phyloP scores from a whole-genome alignment of 2,329 filamentous ascomycete genomes.

The Xylaria polymorpha region DNA sequence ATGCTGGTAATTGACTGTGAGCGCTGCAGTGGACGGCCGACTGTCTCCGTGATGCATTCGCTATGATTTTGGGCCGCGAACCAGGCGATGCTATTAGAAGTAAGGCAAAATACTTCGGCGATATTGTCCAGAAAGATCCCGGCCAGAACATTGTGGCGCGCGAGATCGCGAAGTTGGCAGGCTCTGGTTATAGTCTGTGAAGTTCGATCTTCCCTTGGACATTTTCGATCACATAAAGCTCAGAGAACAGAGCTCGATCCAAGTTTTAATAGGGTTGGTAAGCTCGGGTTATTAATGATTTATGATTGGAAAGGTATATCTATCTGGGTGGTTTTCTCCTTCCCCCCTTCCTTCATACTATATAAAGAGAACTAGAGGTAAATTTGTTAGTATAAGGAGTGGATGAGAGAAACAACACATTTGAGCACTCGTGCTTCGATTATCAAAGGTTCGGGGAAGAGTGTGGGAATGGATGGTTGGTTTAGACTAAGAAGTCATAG shows the following conservation, averaged over 20 bases:
- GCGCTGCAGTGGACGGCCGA: conserved; percentile 28
- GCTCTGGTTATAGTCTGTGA: conserved; percentile 18
- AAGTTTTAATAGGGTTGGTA: background rate
- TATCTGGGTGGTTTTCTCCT: background rate
- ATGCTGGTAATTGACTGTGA: background rate
- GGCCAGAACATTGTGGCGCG: conserved; percentile 37
- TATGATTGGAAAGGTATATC: background rate
- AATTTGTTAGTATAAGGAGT: background rate
- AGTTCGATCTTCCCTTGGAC: background rate
- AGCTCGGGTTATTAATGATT: background rate
- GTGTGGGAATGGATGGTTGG: background rate
- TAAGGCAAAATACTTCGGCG: conserved; percentile 32
- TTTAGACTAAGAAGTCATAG: background rate
- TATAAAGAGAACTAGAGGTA: no score
- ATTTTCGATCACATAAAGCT: background rate
- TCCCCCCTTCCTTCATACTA: background rate
- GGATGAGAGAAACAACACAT: background rate
- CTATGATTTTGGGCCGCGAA: conserved; percentile 19
- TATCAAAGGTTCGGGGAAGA: background rate
- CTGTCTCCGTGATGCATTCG: conserved; percentile 33
- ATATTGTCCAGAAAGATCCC: conserved; percentile 32
- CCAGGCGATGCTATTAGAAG: conserved; percentile 18
- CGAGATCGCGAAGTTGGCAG: conserved; percentile 39
- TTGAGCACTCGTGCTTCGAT: background rate
- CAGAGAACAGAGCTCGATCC: background rate